These are phyloP conservation scores for Annulohypoxylon truncatum DNA, from an alignment of 2,329 filamentous ascomycete species.

Conservation along the genomic window DNA sequence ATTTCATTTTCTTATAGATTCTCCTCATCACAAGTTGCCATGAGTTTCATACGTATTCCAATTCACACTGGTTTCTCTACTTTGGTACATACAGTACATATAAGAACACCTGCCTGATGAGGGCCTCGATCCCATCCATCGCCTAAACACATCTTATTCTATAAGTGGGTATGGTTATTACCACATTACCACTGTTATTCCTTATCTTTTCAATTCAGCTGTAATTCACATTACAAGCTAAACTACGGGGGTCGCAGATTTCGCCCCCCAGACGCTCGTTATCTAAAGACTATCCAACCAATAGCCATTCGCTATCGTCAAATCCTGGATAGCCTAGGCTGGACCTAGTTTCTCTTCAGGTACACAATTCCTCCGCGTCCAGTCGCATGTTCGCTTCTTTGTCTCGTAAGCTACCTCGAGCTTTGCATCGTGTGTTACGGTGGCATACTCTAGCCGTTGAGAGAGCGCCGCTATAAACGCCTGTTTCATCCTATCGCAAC, in stretches of 20 bases:
- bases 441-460: constrained; percentile 18
- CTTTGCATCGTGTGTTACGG: constrained; percentile 28
- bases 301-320: constrained; percentile 11
- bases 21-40: neutral
- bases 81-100: neutral
- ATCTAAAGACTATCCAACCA: constrained; percentile 26
- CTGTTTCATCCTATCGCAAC: constrained; percentile 2
- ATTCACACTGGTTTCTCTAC: neutral
- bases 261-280: constrained; percentile 18
- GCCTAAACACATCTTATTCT: neutral
- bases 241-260: constrained; percentile 22
- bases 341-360: constrained; percentile 14
- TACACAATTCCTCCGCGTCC: constrained; percentile 25
- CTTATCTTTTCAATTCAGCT: constrained; percentile 14
- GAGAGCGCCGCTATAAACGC: constrained; percentile 21
- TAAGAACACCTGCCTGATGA: constrained; percentile 1
- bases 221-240: constrained; percentile 9
- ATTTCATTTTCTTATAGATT: neutral
- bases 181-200: neutral
- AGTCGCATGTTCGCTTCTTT: constrained; percentile 10
- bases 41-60: neutral
- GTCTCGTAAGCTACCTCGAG: constrained; percentile 15
- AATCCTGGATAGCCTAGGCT: neutral
- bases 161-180: constrained; percentile 4
- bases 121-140: neutral